Conservation (phyloP, 306 rosid genomes). For the Malus orientalis region DNA sequence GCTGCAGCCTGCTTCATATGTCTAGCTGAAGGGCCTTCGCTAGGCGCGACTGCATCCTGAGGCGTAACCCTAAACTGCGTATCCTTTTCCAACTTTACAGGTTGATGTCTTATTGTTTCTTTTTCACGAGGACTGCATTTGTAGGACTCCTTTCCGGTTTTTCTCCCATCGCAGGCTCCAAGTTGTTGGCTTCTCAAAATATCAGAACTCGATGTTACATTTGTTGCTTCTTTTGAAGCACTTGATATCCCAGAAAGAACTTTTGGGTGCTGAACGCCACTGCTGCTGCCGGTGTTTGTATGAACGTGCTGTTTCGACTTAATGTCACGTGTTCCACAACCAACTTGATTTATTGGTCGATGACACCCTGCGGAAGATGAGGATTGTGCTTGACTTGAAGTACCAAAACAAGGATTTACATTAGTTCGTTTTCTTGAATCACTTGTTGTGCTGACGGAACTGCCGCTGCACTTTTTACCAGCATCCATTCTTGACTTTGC, state of each 20-base stretch:
- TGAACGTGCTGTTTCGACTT: constrained; percentile 14
- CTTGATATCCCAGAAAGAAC: constrained; percentile 18
- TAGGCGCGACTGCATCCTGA: constrained; percentile 23
- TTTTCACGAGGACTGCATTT: constrained; percentile 5
- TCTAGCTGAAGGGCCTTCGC: constrained; percentile 9
- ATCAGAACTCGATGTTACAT: constrained; percentile 7
- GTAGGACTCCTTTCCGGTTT: constrained; percentile 16
- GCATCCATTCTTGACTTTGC: constrained; percentile 32
- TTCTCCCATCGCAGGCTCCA: constrained; percentile 10
- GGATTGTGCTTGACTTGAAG: constrained; percentile 20
- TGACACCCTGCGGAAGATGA: constrained; percentile 27
- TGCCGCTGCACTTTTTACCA: constrained; percentile 19
- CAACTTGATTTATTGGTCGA: constrained; percentile 22
- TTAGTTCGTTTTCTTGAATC: neutral
- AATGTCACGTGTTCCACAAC: constrained; percentile 25
- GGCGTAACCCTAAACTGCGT: constrained; percentile 10
- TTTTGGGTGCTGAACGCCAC: neutral
- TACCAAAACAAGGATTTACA: constrained; percentile 5
- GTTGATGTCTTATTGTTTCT: constrained; percentile 6
- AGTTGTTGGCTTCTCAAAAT: constrained; percentile 12
- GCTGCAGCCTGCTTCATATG: constrained; percentile 5
- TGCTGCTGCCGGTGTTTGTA: constrained; percentile 12
- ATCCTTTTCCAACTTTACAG: constrained; percentile 20
- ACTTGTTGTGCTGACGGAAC: constrained; percentile 5
- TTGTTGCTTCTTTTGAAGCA: constrained; percentile 22